Evolutionary conservation across 2,329 filamentous ascomycete genomes (phyloP).

Genomic region (Paraconiothyrium sp.): DNA sequence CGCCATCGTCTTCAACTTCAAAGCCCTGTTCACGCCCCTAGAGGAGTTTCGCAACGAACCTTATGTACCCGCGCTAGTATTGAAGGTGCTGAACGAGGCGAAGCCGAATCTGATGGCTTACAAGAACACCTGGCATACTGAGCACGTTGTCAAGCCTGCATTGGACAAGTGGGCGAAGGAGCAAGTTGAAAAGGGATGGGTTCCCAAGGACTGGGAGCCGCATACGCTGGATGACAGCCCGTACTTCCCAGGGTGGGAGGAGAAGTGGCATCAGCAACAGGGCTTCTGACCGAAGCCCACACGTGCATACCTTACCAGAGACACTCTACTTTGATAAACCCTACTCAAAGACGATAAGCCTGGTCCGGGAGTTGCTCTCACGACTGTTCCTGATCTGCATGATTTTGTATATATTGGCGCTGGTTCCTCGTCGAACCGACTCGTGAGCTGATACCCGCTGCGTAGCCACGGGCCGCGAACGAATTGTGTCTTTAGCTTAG

Average conservation of each 20-base stretch:
- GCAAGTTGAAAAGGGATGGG: slow-evolving; percentile 70
- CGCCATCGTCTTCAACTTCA: slow-evolving; percentile 86
- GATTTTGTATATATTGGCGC: not conserved
- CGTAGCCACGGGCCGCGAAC: not conserved
- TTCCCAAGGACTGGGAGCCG: slow-evolving; percentile 71
- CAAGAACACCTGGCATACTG: slow-evolving; percentile 82
- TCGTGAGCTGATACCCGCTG: not conserved
- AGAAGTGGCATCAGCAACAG: slow-evolving; percentile 74
- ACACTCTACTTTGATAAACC: no score
- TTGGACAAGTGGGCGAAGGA: slow-evolving; percentile 71
- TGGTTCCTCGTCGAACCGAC: not conserved
- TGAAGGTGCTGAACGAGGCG: slow-evolving; percentile 75
- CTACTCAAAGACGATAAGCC: not conserved
- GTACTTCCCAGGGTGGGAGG: slow-evolving; percentile 79
- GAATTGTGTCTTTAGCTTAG: not conserved
- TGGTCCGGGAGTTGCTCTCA: not conserved
- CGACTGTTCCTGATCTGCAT: not conserved
- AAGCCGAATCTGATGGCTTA: slow-evolving; percentile 79
- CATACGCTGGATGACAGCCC: slow-evolving; percentile 78
- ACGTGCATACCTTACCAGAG: not conserved
- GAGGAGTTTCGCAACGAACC: slow-evolving; percentile 75
- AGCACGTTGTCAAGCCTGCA: slow-evolving; percentile 74
- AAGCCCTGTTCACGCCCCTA: slow-evolving; percentile 81
- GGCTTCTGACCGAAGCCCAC: slow-evolving; percentile 58
- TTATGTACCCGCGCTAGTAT: slow-evolving; percentile 73